Base-by-base conservation (phyloP, 2,329 filamentous ascomycete genomes). In the Colletotrichum euphorbiae region DNA sequence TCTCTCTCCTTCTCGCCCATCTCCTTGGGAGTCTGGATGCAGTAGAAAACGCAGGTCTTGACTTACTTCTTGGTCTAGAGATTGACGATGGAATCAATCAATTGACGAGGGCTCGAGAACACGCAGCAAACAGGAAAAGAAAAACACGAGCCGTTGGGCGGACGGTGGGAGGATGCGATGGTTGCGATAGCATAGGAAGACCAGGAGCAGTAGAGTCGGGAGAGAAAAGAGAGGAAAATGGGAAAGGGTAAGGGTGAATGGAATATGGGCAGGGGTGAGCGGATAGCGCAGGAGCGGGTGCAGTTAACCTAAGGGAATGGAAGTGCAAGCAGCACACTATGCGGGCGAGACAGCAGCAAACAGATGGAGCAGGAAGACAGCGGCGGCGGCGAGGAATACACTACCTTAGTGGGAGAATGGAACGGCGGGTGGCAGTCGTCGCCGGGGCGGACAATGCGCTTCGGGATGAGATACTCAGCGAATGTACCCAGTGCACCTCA, bases 211-310 rank as follows among this genome's bases (percentile, higher is more conserved):
- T 45, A 70, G 64, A 46, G 68, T 58, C 48, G 58, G 58, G 38
- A 64, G 62, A 70, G 69, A 70, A 63, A 70, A 70, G 68, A 71
- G 69, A 70, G 69, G 62, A 70, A 70, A 57, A 65, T 62, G 60
- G 61, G 62, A 61, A 70, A 67, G 58, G 62, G 59, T 57, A 67
- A 67, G 67, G 67, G 65, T 68, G 48, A 60, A 59, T 48, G 48
- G 62, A 64, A 48, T 67, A 64, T 42, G 67, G 59, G 45, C 62
- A 65, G 55, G 67, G 67, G 66, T 70, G 58, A 67, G 42, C 46
- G 46, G 52, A 55, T 66, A 55, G 51, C 42, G 57, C 56, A 61
- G 66, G 67, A 56, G 58, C 36, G 45, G 56, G 24, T 52, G 62
- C 54, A 42, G 52, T n/a, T 52, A 52, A 15, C 36, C 21, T 51